Conservation (phyloP, 2,329 filamentous ascomycete genomes). For the Myriangium duriaei region DNA sequence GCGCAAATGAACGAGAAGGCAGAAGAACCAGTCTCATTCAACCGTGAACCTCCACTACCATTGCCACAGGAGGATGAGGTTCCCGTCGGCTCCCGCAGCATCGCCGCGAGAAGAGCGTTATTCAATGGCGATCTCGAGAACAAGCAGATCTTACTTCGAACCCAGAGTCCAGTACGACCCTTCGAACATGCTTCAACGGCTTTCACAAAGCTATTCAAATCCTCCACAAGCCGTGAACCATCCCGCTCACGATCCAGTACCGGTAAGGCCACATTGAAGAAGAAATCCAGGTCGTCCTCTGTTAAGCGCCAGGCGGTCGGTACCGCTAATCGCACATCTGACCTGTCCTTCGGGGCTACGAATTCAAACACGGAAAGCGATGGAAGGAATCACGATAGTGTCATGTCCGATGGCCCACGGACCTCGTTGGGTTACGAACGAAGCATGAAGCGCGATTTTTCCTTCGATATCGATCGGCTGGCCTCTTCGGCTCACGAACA, state of each 20-base stretch:
- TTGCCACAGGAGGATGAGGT: constrained; percentile 3
- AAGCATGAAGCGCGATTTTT: constrained; percentile 1
- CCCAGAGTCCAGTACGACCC: constrained; percentile 23
- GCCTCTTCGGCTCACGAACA: constrained; percentile 3
- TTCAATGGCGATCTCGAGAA: constrained; percentile 12
- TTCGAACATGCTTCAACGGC: constrained; percentile 28
- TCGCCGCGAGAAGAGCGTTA: constrained; percentile 11
- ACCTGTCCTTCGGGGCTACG: not conserved
- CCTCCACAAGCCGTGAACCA: constrained; percentile 3
- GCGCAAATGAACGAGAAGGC: not conserved
- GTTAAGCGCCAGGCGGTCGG: not conserved
- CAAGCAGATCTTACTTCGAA: constrained; percentile 18
- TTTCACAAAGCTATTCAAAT: constrained; percentile 25
- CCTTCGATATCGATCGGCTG: not conserved
- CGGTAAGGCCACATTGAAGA: constrained; percentile 5
- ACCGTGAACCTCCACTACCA: constrained; percentile 6
- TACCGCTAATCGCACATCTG: not conserved
- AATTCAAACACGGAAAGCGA: not conserved
- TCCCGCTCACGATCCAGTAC: constrained; percentile 6
- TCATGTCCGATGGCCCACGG: too few species aligned
- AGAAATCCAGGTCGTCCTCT: not conserved
- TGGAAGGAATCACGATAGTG: not conserved
- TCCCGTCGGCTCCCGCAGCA: not conserved
- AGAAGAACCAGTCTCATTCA: constrained; percentile 7
- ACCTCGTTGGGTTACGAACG: not conserved